Evolutionary conservation across 345 rosid genomes (phyloP), one percentile per base, ranked within the genome.

Genomic region (Limnanthes douglasii): DNA sequence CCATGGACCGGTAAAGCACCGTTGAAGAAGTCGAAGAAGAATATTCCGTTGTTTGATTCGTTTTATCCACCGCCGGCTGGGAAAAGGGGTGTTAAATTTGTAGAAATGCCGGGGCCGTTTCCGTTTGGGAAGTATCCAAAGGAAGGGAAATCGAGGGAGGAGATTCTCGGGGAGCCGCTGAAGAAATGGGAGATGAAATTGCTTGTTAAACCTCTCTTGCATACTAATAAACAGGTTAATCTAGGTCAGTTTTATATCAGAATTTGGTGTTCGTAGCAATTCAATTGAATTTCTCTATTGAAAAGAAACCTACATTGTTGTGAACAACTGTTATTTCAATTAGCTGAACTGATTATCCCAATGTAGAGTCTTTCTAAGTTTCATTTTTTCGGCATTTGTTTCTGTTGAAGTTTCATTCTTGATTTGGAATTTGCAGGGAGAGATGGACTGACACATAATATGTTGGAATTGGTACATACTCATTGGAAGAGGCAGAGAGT

Each of bases 1-100:
- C 97, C 97, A 1, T 83, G 97, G 97, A 88, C 97, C 0, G 97
- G 97, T 46, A 88, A 88, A 55, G 83, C 88, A n/a, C 97, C 97
- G 26, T 23, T 88, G 61, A 79, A 79, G 56, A 66, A 68, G 33
- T 53, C 61, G 18, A 78, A 73, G 73, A 86, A 80, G 60, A 86
- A 88, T 54, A 56, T 73, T 22, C 95, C 83, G 8, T 64, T 83
- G 10, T 83, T 76, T 30, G 93, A 76, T 45, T 78, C 93, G 8
- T 68, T 82, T 41, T 41, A 61, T 24, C 73, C 85, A 15, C 82
- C 85, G 5, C 82, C 78, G 1, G 59, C 72, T 0, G 81, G 68
- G 19, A 60, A 62, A 53, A 37, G 60, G 9, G 86, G 86, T 2
- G 86, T 56, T 14, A 83, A 76, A 46, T 32, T 34, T 15, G 76